Percentiles rank a stretch among this genome's conserved stretches.
phyloP scores from a whole-genome alignment of 1,284 basidiomycete species.

The Ceratobasidium sp. region DNA sequence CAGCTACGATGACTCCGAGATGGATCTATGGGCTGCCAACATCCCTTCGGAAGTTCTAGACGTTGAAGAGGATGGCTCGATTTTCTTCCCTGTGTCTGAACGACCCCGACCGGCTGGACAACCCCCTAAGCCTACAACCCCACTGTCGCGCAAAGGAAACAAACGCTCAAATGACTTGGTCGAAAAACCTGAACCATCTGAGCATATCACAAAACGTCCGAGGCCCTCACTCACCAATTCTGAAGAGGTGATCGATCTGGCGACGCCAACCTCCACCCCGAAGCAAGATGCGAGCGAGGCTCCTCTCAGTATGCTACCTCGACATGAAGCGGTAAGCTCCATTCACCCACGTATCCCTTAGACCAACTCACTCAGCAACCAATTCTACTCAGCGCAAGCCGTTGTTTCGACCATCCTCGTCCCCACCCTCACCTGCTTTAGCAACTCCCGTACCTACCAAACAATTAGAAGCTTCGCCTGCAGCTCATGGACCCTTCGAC shows the following conservation, averaged over 20 bases:
- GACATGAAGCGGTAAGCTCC: neutral
- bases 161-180: neutral
- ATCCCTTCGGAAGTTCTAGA: conserved; percentile 35
- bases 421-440: neutral
- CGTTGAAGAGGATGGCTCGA: conserved; percentile 12
- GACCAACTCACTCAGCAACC: neutral
- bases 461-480: neutral
- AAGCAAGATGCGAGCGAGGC: neutral
- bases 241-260: neutral
- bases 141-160: neutral
- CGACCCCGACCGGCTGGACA: neutral
- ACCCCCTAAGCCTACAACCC: neutral
- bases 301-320: neutral
- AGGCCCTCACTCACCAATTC: neutral
- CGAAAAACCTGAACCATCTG: neutral
- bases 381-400: conserved; percentile 5
- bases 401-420: conserved; percentile 29
- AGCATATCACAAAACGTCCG: neutral
- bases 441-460: neutral
- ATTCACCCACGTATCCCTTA: neutral
- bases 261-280: neutral
- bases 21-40: conserved; percentile 35
- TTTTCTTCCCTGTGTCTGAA: conserved; percentile 13
- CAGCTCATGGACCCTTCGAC: neutral
- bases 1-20: conserved; percentile 38